phyloP scores from a whole-genome alignment of 257 asterid species.

The Cynanchum wilfordii region DNA sequence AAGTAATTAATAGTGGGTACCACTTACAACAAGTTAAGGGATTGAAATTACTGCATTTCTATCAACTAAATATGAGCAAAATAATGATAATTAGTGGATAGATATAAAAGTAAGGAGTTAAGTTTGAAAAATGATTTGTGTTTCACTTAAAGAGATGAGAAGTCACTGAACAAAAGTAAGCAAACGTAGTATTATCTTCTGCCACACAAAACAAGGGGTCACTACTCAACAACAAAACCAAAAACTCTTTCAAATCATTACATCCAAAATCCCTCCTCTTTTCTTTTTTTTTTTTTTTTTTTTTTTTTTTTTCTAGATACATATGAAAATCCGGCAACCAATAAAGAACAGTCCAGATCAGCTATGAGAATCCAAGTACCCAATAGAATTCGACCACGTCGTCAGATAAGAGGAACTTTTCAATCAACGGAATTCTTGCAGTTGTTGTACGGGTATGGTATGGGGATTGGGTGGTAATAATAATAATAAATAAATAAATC shows the following conservation, averaged over 20 bases:
- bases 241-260: slow-evolving; percentile 47
- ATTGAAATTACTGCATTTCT: no score
- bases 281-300: no score
- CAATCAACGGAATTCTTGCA: slow-evolving; percentile 23
- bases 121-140: neutral
- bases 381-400: slow-evolving; percentile 34
- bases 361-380: slow-evolving; percentile 23
- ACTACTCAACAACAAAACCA: slow-evolving; percentile 38
- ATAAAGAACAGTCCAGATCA: slow-evolving; percentile 48
- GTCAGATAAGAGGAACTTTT: slow-evolving; percentile 45
- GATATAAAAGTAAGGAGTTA: no score
- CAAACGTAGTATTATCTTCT: slow-evolving; percentile 48
- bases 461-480: neutral
- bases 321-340: slow-evolving; percentile 55
- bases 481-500: no score
- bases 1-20: no score
- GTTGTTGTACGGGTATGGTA: slow-evolving; percentile 16
- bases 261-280: slow-evolving; percentile 30
- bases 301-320: slow-evolving; percentile 31
- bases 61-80: no score
- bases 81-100: no score
- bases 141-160: slow-evolving; percentile 27
- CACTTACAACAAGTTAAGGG: no score
- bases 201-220: slow-evolving; percentile 45
- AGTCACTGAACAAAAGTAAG: slow-evolving; percentile 42